Percentiles rank a stretch among this genome's conserved stretches.
These are phyloP conservation scores for Diaporthe sp. DNA, from an alignment of 2,329 filamentous ascomycete species.

Conservation along the genomic window DNA sequence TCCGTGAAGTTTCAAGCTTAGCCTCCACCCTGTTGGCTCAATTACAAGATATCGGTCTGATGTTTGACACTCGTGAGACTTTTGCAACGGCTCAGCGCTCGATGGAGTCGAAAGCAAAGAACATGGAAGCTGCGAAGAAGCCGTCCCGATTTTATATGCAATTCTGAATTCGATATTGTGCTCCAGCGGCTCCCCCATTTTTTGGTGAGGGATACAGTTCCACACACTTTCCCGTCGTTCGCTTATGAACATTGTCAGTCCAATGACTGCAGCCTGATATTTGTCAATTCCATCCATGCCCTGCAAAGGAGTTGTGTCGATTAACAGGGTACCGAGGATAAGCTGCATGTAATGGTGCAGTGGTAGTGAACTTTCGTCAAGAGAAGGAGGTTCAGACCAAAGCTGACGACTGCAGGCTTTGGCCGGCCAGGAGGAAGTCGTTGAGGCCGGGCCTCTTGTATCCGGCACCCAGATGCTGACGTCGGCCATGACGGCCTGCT, in stretches of 20 bases:
- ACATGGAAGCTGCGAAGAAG: background rate
- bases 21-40: background rate
- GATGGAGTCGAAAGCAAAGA: background rate
- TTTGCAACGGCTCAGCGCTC: background rate
- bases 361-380: too few relatives aligned
- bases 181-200: background rate
- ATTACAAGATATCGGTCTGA: background rate
- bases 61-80: background rate
- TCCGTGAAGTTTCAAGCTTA: too few relatives aligned
- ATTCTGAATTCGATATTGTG: background rate
- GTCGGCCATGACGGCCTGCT: too few relatives aligned
- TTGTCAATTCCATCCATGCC: background rate
- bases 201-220: background rate
- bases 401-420: too few relatives aligned
- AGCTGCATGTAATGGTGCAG: too few relatives aligned
- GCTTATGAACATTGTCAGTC: fast-evolving
- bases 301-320: too few relatives aligned
- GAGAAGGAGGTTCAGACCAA: too few relatives aligned
- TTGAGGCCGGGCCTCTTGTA: too few relatives aligned
- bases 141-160: background rate
- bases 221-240: background rate
- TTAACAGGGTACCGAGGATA: too few relatives aligned
- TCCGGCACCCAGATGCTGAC: too few relatives aligned
- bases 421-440: too few relatives aligned
- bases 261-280: background rate